Conservation (phyloP, 441 rosid species). For the Adansonia gregorii region DNA sequence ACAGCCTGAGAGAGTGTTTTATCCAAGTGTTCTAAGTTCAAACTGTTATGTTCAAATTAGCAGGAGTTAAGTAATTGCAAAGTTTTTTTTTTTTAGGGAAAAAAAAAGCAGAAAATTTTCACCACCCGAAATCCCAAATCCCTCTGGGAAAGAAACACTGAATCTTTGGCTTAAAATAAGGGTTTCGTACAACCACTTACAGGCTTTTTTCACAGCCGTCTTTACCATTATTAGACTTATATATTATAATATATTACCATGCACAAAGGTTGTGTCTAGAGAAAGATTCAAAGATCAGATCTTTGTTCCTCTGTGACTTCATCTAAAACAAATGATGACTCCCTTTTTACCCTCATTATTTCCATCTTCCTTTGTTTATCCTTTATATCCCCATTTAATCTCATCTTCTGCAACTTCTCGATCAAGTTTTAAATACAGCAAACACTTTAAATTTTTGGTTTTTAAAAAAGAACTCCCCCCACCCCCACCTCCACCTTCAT, state of each 20-base stretch:
- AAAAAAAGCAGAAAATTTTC: not conserved
- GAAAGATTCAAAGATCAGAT: conserved; percentile 21
- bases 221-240: conserved; percentile 18
- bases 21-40: not conserved
- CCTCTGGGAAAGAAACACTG: conserved; percentile 20
- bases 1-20: not conserved
- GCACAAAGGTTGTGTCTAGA: conserved; percentile 37
- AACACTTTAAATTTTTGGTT: not conserved
- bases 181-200: conserved; percentile 23
- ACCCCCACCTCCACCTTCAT: not conserved
- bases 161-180: conserved; percentile 4
- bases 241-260: conserved; percentile 36
- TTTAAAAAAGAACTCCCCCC: no score
- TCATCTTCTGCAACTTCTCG: conserved; percentile 9
- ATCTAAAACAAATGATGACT: conserved; percentile 23
- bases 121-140: not conserved
- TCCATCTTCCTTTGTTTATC: conserved; percentile 3
- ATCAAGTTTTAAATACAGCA: not conserved
- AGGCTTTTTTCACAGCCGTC: conserved; percentile 31
- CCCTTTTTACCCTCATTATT: conserved; percentile 35
- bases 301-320: conserved; percentile 34
- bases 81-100: no score
- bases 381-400: conserved; percentile 26
- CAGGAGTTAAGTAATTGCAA: no score
- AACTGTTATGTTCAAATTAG: not conserved